A percentile compares a stretch with the other conserved stretches of the same genome.
Evolutionary conservation across 345 rosid genomes (phyloP).

Genomic region (Linum lewisii): DNA sequence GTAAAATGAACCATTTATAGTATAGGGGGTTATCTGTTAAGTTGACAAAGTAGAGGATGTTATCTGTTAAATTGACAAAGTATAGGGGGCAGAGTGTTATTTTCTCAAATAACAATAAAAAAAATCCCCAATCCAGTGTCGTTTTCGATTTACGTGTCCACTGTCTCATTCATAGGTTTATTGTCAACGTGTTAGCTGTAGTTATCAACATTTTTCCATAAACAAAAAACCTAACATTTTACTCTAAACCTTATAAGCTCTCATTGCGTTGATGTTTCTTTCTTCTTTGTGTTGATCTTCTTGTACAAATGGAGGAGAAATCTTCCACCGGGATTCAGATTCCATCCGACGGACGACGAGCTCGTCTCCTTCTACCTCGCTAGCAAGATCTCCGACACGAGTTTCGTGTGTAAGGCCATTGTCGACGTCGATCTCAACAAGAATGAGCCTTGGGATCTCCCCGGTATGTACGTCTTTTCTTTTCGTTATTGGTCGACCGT

Average conservation of each 20-base stretch:
- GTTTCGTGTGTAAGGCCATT: constrained; percentile 73
- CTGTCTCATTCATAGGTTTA: background rate
- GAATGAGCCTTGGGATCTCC: constrained; percentile 98
- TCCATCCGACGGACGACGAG: constrained; percentile 97
- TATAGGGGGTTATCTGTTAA: no score
- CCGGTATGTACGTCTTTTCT: constrained; percentile 35
- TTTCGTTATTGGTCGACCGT: background rate
- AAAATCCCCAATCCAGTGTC: background rate
- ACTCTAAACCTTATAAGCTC: no score
- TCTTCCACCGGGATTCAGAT: constrained; percentile 97
- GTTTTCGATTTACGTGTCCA: background rate
- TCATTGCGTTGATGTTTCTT: no score
- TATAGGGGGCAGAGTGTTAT: no score
- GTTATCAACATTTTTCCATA: constrained; percentile 24
- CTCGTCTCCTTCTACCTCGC: constrained; percentile 74
- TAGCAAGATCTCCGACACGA: constrained; percentile 49
- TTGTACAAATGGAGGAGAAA: constrained; percentile 50
- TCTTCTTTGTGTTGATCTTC: background rate
- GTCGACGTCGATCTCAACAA: constrained; percentile 95
- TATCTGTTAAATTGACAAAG: no score
- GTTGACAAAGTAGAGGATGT: no score
- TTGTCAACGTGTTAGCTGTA: constrained; percentile 77
- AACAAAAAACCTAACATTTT: background rate
- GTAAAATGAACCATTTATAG: no score
- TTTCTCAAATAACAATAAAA: background rate